Percentiles rank a stretch among this genome's conserved stretches.
phyloP scores from a whole-genome alignment of 495 filamentous ascomycete species.

The Jackrogersella multiformis region DNA sequence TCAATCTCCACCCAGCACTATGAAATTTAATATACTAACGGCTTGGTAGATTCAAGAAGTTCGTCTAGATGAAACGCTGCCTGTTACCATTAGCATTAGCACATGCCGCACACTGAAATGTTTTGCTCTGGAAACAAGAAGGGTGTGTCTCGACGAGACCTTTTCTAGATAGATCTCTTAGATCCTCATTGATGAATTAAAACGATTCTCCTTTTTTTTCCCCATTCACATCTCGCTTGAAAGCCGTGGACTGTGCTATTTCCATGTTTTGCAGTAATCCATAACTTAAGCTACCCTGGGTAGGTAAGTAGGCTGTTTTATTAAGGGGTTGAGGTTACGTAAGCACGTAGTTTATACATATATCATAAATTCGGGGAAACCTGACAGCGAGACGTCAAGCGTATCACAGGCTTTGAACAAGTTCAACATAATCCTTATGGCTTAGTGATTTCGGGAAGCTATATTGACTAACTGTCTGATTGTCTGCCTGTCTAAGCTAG shows the following conservation, averaged over 20 bases:
- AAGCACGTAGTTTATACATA: too few species aligned
- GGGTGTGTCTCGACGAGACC: conserved; percentile 7
- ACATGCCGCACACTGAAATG: not conserved
- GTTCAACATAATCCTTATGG: not conserved
- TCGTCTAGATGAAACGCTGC: conserved; percentile 2
- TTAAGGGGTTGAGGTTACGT: too few species aligned
- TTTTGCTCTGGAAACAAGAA: not conserved
- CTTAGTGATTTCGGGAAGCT: not conserved
- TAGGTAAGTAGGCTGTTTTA: too few species aligned
- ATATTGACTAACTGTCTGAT: not conserved
- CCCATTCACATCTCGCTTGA: not conserved
- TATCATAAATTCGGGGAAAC: too few species aligned
- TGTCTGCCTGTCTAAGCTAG: not conserved
- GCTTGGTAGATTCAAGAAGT: conserved; percentile 31
- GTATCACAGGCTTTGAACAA: too few species aligned
- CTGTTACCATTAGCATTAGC: not conserved
- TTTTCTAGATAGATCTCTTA: conserved; percentile 12
- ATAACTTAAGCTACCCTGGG: too few species aligned
- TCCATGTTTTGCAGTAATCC: too few species aligned
- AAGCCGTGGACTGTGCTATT: too few species aligned
- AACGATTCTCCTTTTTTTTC: not conserved
- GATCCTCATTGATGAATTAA: conserved; percentile 15
- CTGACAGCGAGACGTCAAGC: too few species aligned
- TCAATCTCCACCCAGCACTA: not conserved
- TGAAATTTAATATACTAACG: conserved; percentile 1